Base-by-base conservation (phyloP, 2,329 filamentous ascomycete species). In the Cordyceps javanica region DNA sequence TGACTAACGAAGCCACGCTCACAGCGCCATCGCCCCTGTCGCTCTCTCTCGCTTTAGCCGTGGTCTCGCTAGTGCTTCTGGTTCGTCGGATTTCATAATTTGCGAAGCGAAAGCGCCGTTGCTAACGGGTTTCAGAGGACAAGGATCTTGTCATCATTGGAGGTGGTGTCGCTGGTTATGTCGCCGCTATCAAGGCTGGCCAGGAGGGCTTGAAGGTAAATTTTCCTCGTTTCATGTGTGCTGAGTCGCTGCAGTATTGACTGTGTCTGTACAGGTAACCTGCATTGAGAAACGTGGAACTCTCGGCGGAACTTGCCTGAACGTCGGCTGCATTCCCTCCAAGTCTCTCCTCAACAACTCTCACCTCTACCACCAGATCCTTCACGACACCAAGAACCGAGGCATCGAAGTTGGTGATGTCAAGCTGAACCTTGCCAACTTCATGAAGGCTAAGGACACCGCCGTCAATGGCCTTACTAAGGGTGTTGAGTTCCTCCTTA, bases 291-390 rank as follows among this genome's bases (percentile, higher is more conserved):
- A 99, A 84, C 91, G 94, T 72, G 94, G 94, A 66, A 82, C 85
- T 60, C 87, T 99, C 68, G 94, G 94, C 69, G 94, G 94, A 73
- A 99, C 94, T 69, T 99, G 94, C 81, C 80, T 99, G 70, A 99
- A 99, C 75, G 94, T 99, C 70, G 94, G 94, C 78, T 99, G 94
- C 79, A 99, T 99, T 72, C 94, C 94, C 65, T 99, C 94, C 64
- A 99, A 99, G 79, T 97, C 94, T 62, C 90, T 99, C 66, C 90
- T 99, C 75, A 99, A 97, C 87, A 97, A 97, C 83, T 97, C 94
- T 68, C 91, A 97, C 75, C 84, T 97, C 61, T 97, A 97, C 82
- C 93, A 97, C 81, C 89, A 92, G 77, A 89, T 97, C 70, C 85
- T 95, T 61, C 93, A 99, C 80, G 94, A 99, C 80, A 93, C 91